Conservation (phyloP, 805 yeast species). For the Saccharomycopsis schoenii region DNA sequence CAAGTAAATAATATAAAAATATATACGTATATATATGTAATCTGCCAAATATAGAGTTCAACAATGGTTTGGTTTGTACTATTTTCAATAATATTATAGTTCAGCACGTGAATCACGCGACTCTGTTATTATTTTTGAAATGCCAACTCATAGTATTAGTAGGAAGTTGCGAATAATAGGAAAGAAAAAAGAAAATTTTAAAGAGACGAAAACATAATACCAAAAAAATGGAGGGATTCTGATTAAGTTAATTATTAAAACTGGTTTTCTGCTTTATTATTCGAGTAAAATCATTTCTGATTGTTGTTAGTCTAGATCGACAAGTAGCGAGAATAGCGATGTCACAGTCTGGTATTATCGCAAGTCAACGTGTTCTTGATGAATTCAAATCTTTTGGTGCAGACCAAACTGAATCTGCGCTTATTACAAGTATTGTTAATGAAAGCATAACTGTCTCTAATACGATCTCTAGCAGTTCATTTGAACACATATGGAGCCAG, state of each 20-base stretch:
- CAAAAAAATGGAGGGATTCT: too few relatives aligned
- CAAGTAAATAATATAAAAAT: not conserved
- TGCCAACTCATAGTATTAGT: not conserved
- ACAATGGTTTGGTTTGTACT: not conserved
- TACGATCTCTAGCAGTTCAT: slow-evolving; percentile 23
- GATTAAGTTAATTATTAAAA: too few relatives aligned
- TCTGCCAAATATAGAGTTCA: not conserved
- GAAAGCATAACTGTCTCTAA: slow-evolving; percentile 29
- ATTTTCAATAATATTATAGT: not conserved
- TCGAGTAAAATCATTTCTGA: not conserved
- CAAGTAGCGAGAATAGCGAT: slow-evolving; percentile 23
- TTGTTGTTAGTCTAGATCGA: not conserved
- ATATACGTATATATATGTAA: too few relatives aligned
- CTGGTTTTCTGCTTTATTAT: too few relatives aligned
- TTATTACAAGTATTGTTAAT: slow-evolving; percentile 23
- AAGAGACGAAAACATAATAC: not conserved
- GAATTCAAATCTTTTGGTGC: slow-evolving; percentile 33
- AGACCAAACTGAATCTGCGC: slow-evolving; percentile 23
- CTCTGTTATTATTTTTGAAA: too few relatives aligned
- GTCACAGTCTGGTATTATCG: slow-evolving; percentile 61
- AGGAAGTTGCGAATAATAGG: not conserved
- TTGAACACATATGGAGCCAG: slow-evolving; percentile 29
- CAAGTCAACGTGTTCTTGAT: slow-evolving; percentile 23
- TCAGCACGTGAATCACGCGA: not conserved
- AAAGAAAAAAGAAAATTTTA: too few relatives aligned